Evolutionary conservation across 345 rosid genomes (phyloP).

Genomic region (Citrus unshiu): DNA sequence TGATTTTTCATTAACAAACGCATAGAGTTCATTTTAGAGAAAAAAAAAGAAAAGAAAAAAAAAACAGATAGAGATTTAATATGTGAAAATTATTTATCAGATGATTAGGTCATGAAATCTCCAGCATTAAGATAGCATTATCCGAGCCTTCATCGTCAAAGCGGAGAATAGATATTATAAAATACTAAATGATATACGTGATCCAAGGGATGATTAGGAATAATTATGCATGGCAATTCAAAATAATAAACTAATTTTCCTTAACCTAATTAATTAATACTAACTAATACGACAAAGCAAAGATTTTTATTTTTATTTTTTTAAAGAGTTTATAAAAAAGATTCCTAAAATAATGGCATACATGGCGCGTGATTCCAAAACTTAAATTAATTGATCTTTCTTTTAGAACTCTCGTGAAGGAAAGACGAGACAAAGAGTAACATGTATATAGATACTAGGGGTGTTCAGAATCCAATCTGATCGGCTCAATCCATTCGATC

Average conservation of each 20-base stretch:
- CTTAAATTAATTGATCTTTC: too few species aligned
- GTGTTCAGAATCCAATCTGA: too few species aligned
- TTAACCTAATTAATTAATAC: not conserved
- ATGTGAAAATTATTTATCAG: not conserved
- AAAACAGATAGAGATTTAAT: too few species aligned
- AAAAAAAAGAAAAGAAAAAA: too few species aligned
- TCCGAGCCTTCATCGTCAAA: conserved; percentile 23
- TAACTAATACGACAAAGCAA: conserved; percentile 2
- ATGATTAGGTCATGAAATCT: conserved; percentile 15
- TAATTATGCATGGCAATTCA: not conserved
- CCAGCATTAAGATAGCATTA: conserved; percentile 3
- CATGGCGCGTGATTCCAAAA: not conserved
- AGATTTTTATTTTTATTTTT: not conserved
- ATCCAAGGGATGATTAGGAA: conserved; percentile 6
- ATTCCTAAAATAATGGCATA: not conserved
- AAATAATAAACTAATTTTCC: conserved; percentile 1
- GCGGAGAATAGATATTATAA: not conserved
- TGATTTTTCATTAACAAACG: too few species aligned
- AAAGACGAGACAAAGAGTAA: too few species aligned
- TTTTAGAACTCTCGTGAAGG: too few species aligned
- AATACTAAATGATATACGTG: not conserved
- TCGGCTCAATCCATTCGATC: too few species aligned
- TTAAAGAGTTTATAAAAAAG: conserved; percentile 15
- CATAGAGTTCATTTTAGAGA: too few species aligned
- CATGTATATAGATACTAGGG: too few species aligned